Evolutionary conservation across 1,139 yeast species (phyloP).

Genomic region (Groenewaldozyma auringiensis): DNA sequence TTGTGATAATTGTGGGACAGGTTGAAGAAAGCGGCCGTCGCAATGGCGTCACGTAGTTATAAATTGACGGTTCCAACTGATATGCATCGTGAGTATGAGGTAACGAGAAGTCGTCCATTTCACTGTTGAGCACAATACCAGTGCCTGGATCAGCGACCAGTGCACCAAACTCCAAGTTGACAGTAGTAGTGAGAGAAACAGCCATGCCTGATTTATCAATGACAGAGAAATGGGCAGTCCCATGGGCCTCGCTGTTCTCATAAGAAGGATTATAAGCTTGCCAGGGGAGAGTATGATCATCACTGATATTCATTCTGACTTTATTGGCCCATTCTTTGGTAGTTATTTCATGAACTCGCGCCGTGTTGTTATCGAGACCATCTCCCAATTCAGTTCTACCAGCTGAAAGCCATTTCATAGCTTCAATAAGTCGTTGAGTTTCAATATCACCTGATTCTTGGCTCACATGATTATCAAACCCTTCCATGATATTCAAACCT

Average conservation of each 20-base stretch:
- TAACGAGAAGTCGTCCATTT: constrained; percentile 93
- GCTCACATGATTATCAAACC: constrained; percentile 23
- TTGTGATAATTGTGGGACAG: constrained; percentile 61
- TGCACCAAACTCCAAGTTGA: constrained; percentile 81
- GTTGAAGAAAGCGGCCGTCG: constrained; percentile 83
- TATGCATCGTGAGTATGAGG: constrained; percentile 66
- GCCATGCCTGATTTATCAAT: constrained; percentile 65
- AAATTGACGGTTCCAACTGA: constrained; percentile 69
- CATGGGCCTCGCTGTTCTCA: constrained; percentile 69
- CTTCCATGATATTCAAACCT: constrained; percentile 57
- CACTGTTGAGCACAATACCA: constrained; percentile 77
- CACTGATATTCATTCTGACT: constrained; percentile 44
- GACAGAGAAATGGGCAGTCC: constrained; percentile 80
- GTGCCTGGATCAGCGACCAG: constrained; percentile 71
- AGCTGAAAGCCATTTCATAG: constrained; percentile 91
- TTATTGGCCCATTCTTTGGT: constrained; percentile 48
- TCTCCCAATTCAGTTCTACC: constrained; percentile 82
- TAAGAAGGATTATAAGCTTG: constrained; percentile 69
- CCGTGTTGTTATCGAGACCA: constrained; percentile 29
- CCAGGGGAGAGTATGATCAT: constrained; percentile 56
- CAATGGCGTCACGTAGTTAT: constrained; percentile 65
- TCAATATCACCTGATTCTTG: constrained; percentile 35
- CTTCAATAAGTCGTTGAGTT: constrained; percentile 68
- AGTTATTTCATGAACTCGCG: constrained; percentile 28
- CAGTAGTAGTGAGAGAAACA: constrained; percentile 81